A percentile compares a stretch with the other conserved stretches of the same genome.
These are phyloP conservation scores for Ochromonas danica DNA, from an alignment of 108 stramenopile genomes.

Conservation along the genomic window DNA sequence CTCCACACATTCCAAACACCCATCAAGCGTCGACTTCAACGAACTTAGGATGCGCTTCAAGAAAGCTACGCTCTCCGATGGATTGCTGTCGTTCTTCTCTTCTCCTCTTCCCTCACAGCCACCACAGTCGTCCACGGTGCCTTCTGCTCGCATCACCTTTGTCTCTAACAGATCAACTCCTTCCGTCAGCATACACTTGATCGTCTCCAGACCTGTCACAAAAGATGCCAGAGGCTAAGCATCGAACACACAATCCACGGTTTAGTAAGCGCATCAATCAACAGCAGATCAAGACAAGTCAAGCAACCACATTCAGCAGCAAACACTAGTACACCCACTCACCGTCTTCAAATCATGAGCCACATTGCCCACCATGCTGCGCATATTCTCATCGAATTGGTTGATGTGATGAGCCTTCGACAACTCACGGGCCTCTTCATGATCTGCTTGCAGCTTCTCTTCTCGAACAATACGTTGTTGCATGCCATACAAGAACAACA, in stretches of 20 bases:
- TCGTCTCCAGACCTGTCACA: conserved; percentile 13
- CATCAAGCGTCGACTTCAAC: no score
- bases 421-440: neutral
- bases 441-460: neutral
- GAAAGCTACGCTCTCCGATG: conserved; percentile 8
- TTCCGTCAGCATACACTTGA: neutral
- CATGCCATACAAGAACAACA: neutral
- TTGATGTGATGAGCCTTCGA: neutral
- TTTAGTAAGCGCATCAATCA: conserved; percentile 8
- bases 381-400: neutral
- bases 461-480: neutral
- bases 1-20: no score
- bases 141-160: neutral
- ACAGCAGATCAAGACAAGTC: conserved; percentile 18
- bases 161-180: neutral
- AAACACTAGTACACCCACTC: conserved; percentile 10
- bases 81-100: neutral
- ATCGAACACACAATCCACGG: neutral
- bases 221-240: no score
- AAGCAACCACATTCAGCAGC: no score
- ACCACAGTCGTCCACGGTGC: neutral
- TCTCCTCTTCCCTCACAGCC: neutral
- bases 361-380: neutral
- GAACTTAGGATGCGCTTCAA: conserved; percentile 7
- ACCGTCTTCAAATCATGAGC: no score